Percentiles rank a stretch among this genome's conserved stretches.
Evolutionary conservation across 106 monocot genomes (phyloP).

Genomic region (Agapanthus africanus): DNA sequence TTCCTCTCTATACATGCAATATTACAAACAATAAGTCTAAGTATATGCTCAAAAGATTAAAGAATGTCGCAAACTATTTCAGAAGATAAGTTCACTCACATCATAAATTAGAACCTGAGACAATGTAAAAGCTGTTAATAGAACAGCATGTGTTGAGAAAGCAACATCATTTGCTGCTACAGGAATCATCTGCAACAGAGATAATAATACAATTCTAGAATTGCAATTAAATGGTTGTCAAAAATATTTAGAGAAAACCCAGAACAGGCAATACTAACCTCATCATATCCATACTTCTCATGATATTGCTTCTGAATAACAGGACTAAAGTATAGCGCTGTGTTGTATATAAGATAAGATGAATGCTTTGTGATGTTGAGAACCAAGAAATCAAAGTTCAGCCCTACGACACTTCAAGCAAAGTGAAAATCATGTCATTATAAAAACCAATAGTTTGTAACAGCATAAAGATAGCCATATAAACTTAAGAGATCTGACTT

Average conservation of each 20-base stretch:
- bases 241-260: too few relatives aligned
- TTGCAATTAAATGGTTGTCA: too few relatives aligned
- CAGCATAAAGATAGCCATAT: background rate
- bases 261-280: constrained; percentile 26
- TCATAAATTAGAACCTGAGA: constrained; percentile 87
- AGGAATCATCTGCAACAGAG: constrained; percentile 76
- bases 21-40: too few relatives aligned
- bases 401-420: constrained; percentile 79
- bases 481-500: background rate
- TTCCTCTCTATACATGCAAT: constrained; percentile 40
- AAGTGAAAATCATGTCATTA: background rate
- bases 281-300: constrained; percentile 49
- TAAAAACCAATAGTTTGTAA: background rate
- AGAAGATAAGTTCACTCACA: constrained; percentile 28
- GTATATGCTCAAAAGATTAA: too few relatives aligned
- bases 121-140: constrained; percentile 71
- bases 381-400: constrained; percentile 85
- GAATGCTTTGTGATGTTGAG: constrained; percentile 71
- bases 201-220: too few relatives aligned
- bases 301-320: constrained; percentile 57
- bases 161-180: constrained; percentile 96
- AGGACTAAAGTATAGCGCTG: constrained; percentile 57
- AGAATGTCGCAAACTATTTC: too few relatives aligned
- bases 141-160: constrained; percentile 91
- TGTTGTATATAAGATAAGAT: constrained; percentile 70